Evolutionary conservation across 2,329 filamentous ascomycete species (phyloP).

Genomic region (Alternaria solani): DNA sequence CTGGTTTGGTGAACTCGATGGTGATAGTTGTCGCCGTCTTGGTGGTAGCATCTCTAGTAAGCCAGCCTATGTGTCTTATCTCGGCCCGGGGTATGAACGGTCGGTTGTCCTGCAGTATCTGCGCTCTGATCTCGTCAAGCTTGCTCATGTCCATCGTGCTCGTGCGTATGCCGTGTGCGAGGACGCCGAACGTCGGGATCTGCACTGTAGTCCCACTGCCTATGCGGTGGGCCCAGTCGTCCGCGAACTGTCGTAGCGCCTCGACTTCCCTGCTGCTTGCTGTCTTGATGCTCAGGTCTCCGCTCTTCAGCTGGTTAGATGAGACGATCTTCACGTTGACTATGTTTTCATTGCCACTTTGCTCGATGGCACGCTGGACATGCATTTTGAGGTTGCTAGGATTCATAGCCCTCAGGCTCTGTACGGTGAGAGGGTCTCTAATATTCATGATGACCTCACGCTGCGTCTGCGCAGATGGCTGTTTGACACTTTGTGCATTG

Average conservation of each 20-base stretch:
- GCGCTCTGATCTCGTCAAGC: conserved; percentile 23
- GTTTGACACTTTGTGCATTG: conserved; percentile 25
- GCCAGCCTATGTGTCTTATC: no score
- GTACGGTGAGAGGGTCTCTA: conserved; percentile 22
- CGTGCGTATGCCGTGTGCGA: conserved; percentile 21
- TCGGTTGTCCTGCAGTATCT: conserved; percentile 24
- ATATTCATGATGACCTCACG: conserved; percentile 30
- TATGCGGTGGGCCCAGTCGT: conserved; percentile 18
- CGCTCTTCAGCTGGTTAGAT: conserved; percentile 31
- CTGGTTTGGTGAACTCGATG: conserved; percentile 24
- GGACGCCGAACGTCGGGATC: conserved; percentile 2
- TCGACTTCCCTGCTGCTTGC: conserved; percentile 5
- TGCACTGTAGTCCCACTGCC: conserved; percentile 2
- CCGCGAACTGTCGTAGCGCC: background rate
- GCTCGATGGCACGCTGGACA: conserved; percentile 24
- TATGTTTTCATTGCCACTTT: conserved; percentile 29
- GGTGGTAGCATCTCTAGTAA: no score
- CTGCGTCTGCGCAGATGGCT: conserved; percentile 17
- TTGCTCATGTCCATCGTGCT: conserved; percentile 24
- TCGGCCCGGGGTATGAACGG: no score
- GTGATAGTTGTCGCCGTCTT: no score
- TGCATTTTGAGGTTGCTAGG: conserved; percentile 21
- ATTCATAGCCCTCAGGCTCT: conserved; percentile 25
- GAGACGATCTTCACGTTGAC: conserved; percentile 23
- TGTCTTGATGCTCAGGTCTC: conserved; percentile 27